These are phyloP conservation scores for Penicillium occitanis DNA, from an alignment of 2,329 filamentous ascomycete genomes.

Conservation along the genomic window DNA sequence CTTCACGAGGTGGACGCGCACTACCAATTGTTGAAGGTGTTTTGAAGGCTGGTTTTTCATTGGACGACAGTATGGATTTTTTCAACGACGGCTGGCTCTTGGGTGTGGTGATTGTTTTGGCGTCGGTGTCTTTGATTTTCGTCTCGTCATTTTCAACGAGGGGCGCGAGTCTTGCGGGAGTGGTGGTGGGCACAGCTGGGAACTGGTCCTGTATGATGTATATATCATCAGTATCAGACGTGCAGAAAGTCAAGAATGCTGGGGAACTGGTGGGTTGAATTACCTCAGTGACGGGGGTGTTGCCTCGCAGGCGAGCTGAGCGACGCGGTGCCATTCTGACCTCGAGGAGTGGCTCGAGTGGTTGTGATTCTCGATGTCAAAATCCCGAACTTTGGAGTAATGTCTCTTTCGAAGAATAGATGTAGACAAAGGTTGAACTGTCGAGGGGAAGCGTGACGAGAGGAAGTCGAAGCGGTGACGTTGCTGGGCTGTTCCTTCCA, in stretches of 20 bases:
- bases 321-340: conserved; percentile 40
- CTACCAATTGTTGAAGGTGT: conserved; percentile 56
- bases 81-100: conserved; percentile 26
- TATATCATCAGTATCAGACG: neutral
- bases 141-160: conserved; percentile 51
- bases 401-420: too few species aligned
- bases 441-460: conserved; percentile 12
- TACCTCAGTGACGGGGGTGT: conserved; percentile 36
- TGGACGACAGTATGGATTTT: conserved; percentile 34
- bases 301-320: conserved; percentile 42
- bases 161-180: conserved; percentile 40
- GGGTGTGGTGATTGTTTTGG: conserved; percentile 26
- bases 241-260: neutral
- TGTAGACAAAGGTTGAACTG: neutral
- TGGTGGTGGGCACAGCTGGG: conserved; percentile 19
- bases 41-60: conserved; percentile 30
- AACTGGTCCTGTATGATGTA: conserved; percentile 18
- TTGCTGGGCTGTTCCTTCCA: conserved; percentile 15
- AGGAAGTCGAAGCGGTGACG: conserved; percentile 7
- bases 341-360: conserved; percentile 5
- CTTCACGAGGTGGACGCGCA: conserved; percentile 68
- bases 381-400: neutral
- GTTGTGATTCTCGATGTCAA: neutral
- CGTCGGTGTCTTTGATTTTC: conserved; percentile 31
- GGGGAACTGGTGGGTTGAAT: conserved; percentile 17